Base-by-base conservation (phyloP, 1,284 basidiomycete species). In the Boletus semigastroideus region DNA sequence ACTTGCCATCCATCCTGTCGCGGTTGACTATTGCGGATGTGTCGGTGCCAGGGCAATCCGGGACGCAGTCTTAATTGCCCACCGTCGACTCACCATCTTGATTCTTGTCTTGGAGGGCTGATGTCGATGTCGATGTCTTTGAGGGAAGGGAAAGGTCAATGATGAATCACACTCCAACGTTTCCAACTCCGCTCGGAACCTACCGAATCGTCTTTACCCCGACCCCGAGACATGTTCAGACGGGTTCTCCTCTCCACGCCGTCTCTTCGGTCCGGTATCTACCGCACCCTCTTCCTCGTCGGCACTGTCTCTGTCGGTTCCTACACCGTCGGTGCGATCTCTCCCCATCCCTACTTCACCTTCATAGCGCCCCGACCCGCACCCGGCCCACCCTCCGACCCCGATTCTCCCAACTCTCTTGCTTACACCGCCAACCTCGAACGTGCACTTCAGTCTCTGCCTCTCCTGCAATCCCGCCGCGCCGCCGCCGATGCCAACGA, bases 361-460 rank as follows among this genome's bases (percentile, higher is more conserved):
- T 77, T 91, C 52, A 70, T 94, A 48, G 86, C 82, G 49, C 92
- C 92, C 11, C 79, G 86, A 8, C 74, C 81, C 5, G 89, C 90
- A 1, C 79, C 87, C 1, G 68, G 55, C 13, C 84, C 90, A 0
- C 78, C 79, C 27, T 20, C 69, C 1, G 75, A 85, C 51, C 76
- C 80, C 1, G 75, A 83, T 48, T 82, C 86, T 0, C 77, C 81
- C 1, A 80, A 85, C 58, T 84, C 88, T 0, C 71, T 79, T 42
- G 76, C 77, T 2, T 80, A 90, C 62, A 79, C 77, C 6, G 75
- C 75, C 11, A 67, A 73, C 17, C 76, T 96, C 48, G 94, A 98
- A 67, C 68, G 76, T 17, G 71, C 79, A 41, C 73, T 98, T 6
- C 86, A 91, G 55, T 68, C 74, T 1, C 75, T 96, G 0, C 80